Evolutionary conservation across 2,329 filamentous ascomycete species (phyloP).

Genomic region (Penicillium frequentans): DNA sequence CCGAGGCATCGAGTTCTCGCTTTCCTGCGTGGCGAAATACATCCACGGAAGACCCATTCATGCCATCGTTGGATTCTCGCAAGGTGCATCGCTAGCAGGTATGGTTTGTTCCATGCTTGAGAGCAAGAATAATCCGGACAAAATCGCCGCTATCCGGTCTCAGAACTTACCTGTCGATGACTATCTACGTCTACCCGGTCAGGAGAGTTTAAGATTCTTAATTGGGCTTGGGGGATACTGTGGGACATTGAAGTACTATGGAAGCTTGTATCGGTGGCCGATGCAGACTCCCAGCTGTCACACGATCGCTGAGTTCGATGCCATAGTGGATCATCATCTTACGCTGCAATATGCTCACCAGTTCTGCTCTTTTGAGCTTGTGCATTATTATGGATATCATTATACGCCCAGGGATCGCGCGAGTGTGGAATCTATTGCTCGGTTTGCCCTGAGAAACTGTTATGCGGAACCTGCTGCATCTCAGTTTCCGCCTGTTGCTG

Average conservation of each 20-base stretch:
- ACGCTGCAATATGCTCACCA: neutral
- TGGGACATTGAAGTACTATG: neutral
- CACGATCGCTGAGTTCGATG: neutral
- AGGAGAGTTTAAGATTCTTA: neutral
- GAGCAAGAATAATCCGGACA: slow-evolving; percentile 1
- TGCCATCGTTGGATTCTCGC: slow-evolving; percentile 9
- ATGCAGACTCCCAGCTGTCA: neutral
- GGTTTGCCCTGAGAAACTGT: neutral
- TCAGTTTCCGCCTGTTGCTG: neutral
- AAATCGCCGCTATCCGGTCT: slow-evolving; percentile 5
- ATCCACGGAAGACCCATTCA: slow-evolving; percentile 8
- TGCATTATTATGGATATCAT: neutral
- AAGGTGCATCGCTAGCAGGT: slow-evolving; percentile 3
- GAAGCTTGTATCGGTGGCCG: neutral
- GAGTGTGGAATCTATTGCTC: neutral
- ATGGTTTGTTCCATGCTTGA: slow-evolving; percentile 11
- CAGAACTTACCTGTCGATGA: slow-evolving; percentile 1
- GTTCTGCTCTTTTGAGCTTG: neutral
- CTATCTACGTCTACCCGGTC: neutral
- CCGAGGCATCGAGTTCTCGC: slow-evolving; percentile 5
- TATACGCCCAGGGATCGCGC: neutral
- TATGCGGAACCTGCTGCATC: neutral
- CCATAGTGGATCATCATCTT: neutral
- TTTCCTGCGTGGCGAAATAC: slow-evolving; percentile 2
- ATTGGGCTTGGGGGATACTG: neutral